Evolutionary conservation across 352 stramenopile genomes (phyloP), one percentile per base, ranked within the genome.

Genomic region (Globisporangium cylindrosporum): DNA sequence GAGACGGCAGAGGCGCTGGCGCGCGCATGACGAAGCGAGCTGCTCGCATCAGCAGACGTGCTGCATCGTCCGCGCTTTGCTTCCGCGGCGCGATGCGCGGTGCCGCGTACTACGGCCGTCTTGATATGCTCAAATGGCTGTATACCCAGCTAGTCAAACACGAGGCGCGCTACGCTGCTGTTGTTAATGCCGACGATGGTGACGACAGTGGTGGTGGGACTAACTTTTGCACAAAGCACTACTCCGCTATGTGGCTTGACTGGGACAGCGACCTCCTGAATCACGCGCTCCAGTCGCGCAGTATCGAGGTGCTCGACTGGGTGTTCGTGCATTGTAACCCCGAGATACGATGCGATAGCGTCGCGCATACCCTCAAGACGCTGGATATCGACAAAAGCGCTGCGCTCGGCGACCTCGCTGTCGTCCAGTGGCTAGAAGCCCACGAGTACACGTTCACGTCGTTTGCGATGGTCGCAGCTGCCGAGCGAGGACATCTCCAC

Each of bases 51-150:
- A 18, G 15, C 12, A 46, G 12, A 46, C 38, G 12, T 4, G 12
- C 12, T 4, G 1, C 38, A 18, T 46, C 38, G 18, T 46, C 38
- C 14, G 38, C 38, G 38, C 38, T 62, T 20, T 49, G n/a, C 56
- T 24, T 62, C n/a, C 29, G 25, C 9, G 15, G 36, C 25, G 56
- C 46, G 18, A 62, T 62, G 56, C 32, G n/a, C 27, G 43, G 56
- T n/a, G 29, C 56, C 8, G 32, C 56, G 56, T 49, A 32, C 56
- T 62, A 46, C 27, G 59, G 59, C 0, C 24, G 27, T 4, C 24
- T 65, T 0, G 41, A 65, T 41, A 48, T 65, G 41, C 46, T 65
- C 20, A 65, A 65, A 22, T 65, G 59, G 59, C 0, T 65, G 59
- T 20, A 46, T 24, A 56, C 20, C 41, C 22, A 25, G 43, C 38